Percentiles rank a stretch among this genome's conserved stretches.
These are phyloP conservation scores for Alloteropsis semialata DNA, from an alignment of 176 grass and related monocot species.

Conservation along the genomic window DNA sequence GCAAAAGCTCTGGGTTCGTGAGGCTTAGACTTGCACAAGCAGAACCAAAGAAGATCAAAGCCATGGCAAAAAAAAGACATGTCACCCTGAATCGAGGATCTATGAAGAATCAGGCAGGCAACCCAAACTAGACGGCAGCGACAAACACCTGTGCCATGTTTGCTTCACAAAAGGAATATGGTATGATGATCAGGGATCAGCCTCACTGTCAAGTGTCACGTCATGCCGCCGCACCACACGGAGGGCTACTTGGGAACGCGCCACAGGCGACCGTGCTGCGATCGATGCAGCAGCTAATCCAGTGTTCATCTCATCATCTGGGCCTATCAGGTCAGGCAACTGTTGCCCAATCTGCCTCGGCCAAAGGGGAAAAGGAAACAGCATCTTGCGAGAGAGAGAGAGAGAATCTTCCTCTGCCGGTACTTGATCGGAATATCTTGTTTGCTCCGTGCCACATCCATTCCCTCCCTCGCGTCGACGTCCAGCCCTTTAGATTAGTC, in stretches of 20 bases:
- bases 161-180: too few relatives aligned
- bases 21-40: too few relatives aligned
- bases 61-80: too few relatives aligned
- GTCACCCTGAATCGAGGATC: too few relatives aligned
- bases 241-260: neutral
- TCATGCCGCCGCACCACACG: neutral
- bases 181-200: neutral
- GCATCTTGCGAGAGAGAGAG: slow-evolving; percentile 23
- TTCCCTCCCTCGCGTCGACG: neutral
- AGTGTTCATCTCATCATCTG: neutral
- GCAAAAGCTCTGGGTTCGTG: too few relatives aligned
- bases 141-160: too few relatives aligned
- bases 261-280: neutral
- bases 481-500: neutral
- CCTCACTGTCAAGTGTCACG: neutral
- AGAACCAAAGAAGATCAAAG: too few relatives aligned
- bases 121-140: too few relatives aligned
- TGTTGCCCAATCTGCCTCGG: neutral
- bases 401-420: slow-evolving; percentile 12
- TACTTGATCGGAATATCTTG: slow-evolving; percentile 3
- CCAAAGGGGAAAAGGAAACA: neutral
- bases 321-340: neutral
- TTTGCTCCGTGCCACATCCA: neutral
- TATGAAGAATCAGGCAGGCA: too few relatives aligned
- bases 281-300: neutral